Percentiles rank a stretch among this genome's conserved stretches.
These are phyloP conservation scores for Urochloa ruziziensis DNA, from an alignment of 176 grass and related monocot genomes.

Conservation along the genomic window DNA sequence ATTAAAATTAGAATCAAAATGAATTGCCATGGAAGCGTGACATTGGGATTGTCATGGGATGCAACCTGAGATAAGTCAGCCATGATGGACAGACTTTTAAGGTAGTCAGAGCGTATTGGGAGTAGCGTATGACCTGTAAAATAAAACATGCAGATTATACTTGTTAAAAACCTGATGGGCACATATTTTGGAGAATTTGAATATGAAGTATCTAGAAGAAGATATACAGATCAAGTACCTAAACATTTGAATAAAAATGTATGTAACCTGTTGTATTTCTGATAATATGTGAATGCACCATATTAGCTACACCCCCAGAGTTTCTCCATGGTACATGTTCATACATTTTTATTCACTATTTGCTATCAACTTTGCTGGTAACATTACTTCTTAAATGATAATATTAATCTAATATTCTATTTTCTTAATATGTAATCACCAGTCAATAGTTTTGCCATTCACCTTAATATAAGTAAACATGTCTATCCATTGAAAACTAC, in stretches of 20 bases:
- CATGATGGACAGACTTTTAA: constrained; percentile 62
- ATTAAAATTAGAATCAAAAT: neutral
- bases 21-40: neutral
- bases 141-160: neutral
- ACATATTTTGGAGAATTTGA: too few species aligned
- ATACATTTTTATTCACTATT: neutral
- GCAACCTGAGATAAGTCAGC: constrained; percentile 82
- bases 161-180: neutral
- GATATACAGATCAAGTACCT: too few species aligned
- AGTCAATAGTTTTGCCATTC: neutral
- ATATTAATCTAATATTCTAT: neutral
- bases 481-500: too few species aligned
- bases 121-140: constrained; percentile 80
- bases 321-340: neutral
- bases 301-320: too few species aligned
- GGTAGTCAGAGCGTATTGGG: constrained; percentile 74
- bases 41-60: neutral
- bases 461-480: neutral
- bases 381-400: neutral
- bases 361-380: neutral
- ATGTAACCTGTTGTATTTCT: too few species aligned
- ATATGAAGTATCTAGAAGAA: too few species aligned
- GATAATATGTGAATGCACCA: too few species aligned
- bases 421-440: neutral
- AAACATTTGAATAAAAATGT: too few species aligned